phyloP scores from a whole-genome alignment of 2,329 filamentous ascomycete species.

The Drechslerella dactyloides region DNA sequence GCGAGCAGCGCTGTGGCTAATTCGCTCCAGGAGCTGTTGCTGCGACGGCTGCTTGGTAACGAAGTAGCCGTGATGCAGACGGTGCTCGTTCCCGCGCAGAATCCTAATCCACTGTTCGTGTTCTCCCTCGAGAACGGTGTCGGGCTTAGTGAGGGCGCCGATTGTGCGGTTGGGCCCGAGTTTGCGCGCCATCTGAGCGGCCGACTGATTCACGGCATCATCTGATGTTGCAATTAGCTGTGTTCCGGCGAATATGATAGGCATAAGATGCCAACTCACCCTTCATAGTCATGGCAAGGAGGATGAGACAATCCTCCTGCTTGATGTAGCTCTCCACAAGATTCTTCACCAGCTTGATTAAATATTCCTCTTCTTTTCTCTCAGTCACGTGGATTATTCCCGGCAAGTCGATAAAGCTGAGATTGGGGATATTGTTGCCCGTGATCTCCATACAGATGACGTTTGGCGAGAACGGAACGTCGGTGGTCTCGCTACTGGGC shows the following conservation, averaged over 20 bases:
- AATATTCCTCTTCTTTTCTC: conserved; percentile 53
- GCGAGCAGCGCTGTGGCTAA: conserved; percentile 52
- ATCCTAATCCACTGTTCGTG: conserved; percentile 54
- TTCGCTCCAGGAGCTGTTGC: conserved; percentile 51
- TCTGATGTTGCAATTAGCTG: conserved; percentile 46
- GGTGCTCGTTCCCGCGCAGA: conserved; percentile 53
- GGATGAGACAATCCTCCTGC: conserved; percentile 54
- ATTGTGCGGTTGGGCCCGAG: conserved; percentile 54
- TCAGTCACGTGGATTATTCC: conserved; percentile 55
- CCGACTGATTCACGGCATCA: conserved; percentile 55
- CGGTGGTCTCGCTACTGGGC: conserved; percentile 30
- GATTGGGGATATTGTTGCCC: conserved; percentile 53
- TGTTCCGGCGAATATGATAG: neutral
- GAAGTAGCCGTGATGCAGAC: conserved; percentile 54
- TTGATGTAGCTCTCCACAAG: conserved; percentile 54
- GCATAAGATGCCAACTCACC: conserved; percentile 38
- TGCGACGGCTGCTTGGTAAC: conserved; percentile 55
- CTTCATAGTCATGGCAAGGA: conserved; percentile 55
- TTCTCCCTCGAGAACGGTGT: conserved; percentile 53
- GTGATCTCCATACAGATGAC: conserved; percentile 55
- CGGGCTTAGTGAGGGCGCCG: conserved; percentile 54
- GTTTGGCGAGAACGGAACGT: conserved; percentile 55
- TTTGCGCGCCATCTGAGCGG: conserved; percentile 53
- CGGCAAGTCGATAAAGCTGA: conserved; percentile 55
- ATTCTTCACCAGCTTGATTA: conserved; percentile 53